Conservation (phyloP, 2,329 filamentous ascomycete species). For the Aspergillus sp. region DNA sequence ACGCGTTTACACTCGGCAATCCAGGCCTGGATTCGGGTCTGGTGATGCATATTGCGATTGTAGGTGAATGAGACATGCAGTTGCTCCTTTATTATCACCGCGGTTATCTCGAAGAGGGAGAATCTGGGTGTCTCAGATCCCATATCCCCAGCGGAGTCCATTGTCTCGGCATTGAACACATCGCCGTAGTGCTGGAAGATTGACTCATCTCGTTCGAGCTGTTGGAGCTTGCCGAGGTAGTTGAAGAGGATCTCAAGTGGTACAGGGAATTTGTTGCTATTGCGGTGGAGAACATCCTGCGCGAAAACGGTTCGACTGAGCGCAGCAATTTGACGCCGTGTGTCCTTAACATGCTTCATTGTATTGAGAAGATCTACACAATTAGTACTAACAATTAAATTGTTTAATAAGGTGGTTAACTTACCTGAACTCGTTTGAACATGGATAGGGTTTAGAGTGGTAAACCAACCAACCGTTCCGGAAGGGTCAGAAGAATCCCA, state of each 20-base stretch:
- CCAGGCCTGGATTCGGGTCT: constrained; percentile 45
- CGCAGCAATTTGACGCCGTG: constrained; percentile 32
- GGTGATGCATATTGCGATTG: constrained; percentile 49
- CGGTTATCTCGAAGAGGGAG: constrained; percentile 53
- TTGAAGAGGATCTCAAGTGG: constrained; percentile 45
- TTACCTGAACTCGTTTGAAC: constrained; percentile 29
- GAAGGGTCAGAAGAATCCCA: constrained; percentile 48
- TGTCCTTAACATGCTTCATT: constrained; percentile 40
- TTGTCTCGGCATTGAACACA: constrained; percentile 27
- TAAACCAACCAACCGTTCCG: constrained; percentile 53
- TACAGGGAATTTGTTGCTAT: constrained; percentile 36
- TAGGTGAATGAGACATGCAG: constrained; percentile 52
- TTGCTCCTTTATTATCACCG: constrained; percentile 47
- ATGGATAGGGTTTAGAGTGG: constrained; percentile 46
- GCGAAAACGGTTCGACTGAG: constrained; percentile 39
- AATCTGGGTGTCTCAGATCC: constrained; percentile 46
- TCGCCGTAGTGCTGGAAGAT: constrained; percentile 44
- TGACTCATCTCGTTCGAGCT: constrained; percentile 46
- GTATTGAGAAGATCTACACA: constrained; percentile 29
- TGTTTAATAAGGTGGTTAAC: background rate
- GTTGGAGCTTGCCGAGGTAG: constrained; percentile 40
- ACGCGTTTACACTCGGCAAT: constrained; percentile 39
- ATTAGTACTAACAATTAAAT: constrained; percentile 9
- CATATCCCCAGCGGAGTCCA: constrained; percentile 44
- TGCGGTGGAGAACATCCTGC: constrained; percentile 27